Percentiles rank a stretch among this genome's conserved stretches.
Evolutionary conservation across 2,329 filamentous ascomycete species (phyloP).

Genomic region (Trichophyton equinum): DNA sequence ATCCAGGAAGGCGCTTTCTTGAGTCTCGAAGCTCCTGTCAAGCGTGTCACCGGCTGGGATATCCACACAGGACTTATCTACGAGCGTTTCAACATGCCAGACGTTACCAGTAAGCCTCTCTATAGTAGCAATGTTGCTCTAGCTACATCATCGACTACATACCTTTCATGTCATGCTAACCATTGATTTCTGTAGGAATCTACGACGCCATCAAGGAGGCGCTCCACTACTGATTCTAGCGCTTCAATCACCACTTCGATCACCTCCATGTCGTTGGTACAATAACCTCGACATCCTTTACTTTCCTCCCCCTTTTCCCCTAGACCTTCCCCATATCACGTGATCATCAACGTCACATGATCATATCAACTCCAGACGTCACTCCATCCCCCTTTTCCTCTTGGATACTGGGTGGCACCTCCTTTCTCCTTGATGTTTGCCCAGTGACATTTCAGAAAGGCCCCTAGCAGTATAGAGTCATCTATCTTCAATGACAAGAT

Average conservation of each 20-base stretch:
- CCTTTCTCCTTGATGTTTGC: not conserved
- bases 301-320: not conserved
- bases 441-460: not conserved
- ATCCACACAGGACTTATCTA: conserved; percentile 68
- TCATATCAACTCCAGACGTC: not conserved
- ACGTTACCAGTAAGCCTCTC: conserved; percentile 63
- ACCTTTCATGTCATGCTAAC: not conserved
- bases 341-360: not conserved
- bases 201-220: conserved; percentile 59
- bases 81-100: conserved; percentile 71
- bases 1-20: conserved; percentile 82
- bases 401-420: not conserved
- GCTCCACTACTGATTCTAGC: conserved; percentile 46
- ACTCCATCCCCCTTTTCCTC: not conserved
- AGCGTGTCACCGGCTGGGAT: conserved; percentile 78
- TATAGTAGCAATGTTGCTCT: no score
- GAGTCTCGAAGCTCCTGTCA: conserved; percentile 70
- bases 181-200: conserved; percentile 40
- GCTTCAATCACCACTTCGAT: not conserved
- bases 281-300: not conserved
- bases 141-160: no score
- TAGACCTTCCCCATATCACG: not conserved
- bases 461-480: conserved; percentile 1
- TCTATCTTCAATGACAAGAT: conserved; percentile 7
- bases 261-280: no score